Base-by-base conservation (phyloP, 805 yeast species). In the Metschnikowia hibisci region DNA sequence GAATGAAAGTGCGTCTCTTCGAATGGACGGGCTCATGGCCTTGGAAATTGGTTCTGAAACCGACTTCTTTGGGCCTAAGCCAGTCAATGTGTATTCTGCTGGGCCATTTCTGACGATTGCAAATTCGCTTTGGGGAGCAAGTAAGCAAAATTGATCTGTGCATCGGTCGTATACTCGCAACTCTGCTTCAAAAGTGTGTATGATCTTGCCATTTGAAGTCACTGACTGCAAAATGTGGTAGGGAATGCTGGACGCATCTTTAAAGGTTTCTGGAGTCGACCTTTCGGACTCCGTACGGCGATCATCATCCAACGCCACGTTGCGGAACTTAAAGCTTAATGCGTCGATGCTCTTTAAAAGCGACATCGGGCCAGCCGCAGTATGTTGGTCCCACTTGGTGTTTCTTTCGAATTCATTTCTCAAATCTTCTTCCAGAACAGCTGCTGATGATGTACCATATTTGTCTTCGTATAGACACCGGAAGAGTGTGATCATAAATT, bases 401-500 rank as follows among this genome's bases (percentile, higher is more conserved):
- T 32, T 15, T 10, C 30, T 16, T 29, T 25, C 45, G 13, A 50
- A 50, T 30, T 50, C 52, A 13, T 33, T 39, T 16, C 16, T 18
- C 36, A 50, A 43, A 10, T 60, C 62, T 22, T 50, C 50, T 9
- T 64, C 63, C 1, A 74, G 57, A 4, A 74, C 76, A 11, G 67
- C 67, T 1, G 61, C 57, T 6, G 83, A 72, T 4, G 81, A 66
- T 48, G 66, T 74, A 49, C 74, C 78, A 60, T 83, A 86, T 56
- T 84, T 86, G 51, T 81, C 75, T 59, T 88, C 96, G 58, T 77
- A 91, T 53, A 82, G 78, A 55, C 96, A 87, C 44, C 76, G 76
- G 55, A 78, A 74, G 11, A 87, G 69, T 1, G 80, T 69, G 20
- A 67, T 58, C 66, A 83, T 76, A 60, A 91, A 91, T 33, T 72